Conservation (phyloP, 2,329 filamentous ascomycete genomes). For the Lojkania enalia region DNA sequence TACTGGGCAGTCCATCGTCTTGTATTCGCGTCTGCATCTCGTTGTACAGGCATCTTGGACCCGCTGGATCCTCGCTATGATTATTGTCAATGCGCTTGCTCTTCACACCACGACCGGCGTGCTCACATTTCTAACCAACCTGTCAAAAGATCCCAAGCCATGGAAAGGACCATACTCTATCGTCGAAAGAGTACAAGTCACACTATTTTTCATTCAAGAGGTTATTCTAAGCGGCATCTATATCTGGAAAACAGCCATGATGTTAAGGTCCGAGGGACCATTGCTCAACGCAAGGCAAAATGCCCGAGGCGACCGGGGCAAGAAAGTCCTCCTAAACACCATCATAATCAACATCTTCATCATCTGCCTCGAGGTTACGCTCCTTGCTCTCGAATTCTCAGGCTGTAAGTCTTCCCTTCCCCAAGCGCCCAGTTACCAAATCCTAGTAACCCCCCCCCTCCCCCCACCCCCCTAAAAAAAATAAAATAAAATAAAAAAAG, state of each 20-base stretch:
- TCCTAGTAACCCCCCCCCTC: no score
- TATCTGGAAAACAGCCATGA: conserved; percentile 47
- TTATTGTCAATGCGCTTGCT: conserved; percentile 55
- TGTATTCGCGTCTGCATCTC: conserved; percentile 63
- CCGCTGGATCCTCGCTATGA: conserved; percentile 53
- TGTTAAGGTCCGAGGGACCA: conserved; percentile 38
- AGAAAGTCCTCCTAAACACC: conserved; percentile 3
- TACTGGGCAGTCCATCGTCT: conserved; percentile 60
- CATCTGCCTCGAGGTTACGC: conserved; percentile 10
- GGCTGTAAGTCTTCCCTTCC: conserved; percentile 1
- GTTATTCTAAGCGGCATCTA: conserved; percentile 44
- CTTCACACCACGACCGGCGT: conserved; percentile 57
- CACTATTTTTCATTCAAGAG: conserved; percentile 42
- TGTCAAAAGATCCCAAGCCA: background rate
- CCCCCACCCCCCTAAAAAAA: no score
- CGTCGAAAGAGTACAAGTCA: conserved; percentile 43
- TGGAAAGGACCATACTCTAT: conserved; percentile 26
- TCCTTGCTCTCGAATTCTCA: conserved; percentile 5
- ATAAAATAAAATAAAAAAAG: no score
- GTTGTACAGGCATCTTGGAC: conserved; percentile 51
- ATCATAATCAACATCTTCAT: conserved; percentile 8
- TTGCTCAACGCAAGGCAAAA: conserved; percentile 14
- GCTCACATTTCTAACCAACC: conserved; percentile 50
- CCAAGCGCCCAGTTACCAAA: no score
- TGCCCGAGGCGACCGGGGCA: conserved; percentile 11